Evolutionary conservation across 129 eudicot genomes (phyloP).

Genomic region (Escallonia herrerae): DNA sequence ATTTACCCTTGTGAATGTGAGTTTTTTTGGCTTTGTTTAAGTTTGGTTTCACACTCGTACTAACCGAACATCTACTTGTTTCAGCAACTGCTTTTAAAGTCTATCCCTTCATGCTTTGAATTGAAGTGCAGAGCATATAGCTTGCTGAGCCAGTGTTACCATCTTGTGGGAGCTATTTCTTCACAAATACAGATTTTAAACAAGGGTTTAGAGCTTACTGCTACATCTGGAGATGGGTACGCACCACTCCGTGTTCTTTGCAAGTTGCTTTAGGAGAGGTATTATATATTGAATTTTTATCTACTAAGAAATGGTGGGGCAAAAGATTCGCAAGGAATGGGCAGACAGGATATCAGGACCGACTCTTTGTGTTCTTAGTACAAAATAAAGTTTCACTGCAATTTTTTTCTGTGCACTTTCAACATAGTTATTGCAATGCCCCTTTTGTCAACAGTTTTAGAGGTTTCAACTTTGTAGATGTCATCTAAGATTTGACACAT

Average conservation of each 20-base stretch:
- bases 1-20: not conserved
- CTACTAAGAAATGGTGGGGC: no score
- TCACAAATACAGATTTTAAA: conserved; percentile 74
- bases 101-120: conserved; percentile 95
- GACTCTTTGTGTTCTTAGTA: no score
- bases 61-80: conserved; percentile 12
- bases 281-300: no score
- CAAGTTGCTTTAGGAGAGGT: not conserved
- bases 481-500: no score
- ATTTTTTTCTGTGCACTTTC: not conserved
- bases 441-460: no score
- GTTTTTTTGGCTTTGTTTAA: not conserved
- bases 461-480: no score
- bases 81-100: conserved; percentile 94
- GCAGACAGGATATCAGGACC: no score
- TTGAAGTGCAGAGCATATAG: conserved; percentile 92
- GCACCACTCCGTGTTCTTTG: not conserved
- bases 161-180: conserved; percentile 89
- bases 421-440: no score
- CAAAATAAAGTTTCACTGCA: not conserved
- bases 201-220: conserved; percentile 78
- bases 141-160: conserved; percentile 91
- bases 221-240: conserved; percentile 77
- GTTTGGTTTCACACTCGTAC: conserved; percentile 5
- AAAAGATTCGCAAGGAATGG: no score